Evolutionary conservation across 768 basidiomycete species (phyloP), one percentile per base, ranked within the genome.

Genomic region (Mycena pura): DNA sequence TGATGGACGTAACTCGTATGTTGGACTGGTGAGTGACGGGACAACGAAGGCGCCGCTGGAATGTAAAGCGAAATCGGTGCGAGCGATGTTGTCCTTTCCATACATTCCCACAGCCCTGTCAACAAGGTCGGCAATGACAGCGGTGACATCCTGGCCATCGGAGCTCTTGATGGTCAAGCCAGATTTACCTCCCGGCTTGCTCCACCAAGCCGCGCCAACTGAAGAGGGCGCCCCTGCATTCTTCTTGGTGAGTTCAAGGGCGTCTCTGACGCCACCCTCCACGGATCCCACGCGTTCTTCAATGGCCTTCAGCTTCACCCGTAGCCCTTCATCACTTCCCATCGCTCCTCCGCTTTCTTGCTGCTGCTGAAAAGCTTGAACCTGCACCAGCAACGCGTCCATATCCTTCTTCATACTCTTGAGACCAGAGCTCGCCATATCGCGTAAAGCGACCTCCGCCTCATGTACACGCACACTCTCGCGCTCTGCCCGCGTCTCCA

Each of bases 21-120:
- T 92, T n/a, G 82, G 80, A 39, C 90, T 90, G 1, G 96, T 98
- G 60, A 96, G 84, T 2, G 84, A 82, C 0, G 95, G 94, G 43
- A 97, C 88, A 62, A 94, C 79, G 0, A 85, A 79, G 2, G 86
- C 96, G 3, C 96, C 96, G 6, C 85, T 86, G 14, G 93, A 91
- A 72, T 89, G 88, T 5, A 94, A 77, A 0, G 97, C 96, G 69
- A 86, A 96, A 74, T 99, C 96, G 0, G 91, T 79, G 39, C 86
- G 87, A 1, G 87, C 92, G 36, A 97, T 73, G n/a, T 76, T 80
- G 70, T 98, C 96, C 73, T 92, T 93, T 36, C 77, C 77, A 22
- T 86, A 83, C 59, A 85, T 84, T 19, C 78, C 82, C 14, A 96
- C 84, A 0, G 92, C 90, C 14, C 84, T 77, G 60, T 94, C 88